Conservation (phyloP, 1,284 basidiomycete genomes). For the Ceratobasidium sp. region DNA sequence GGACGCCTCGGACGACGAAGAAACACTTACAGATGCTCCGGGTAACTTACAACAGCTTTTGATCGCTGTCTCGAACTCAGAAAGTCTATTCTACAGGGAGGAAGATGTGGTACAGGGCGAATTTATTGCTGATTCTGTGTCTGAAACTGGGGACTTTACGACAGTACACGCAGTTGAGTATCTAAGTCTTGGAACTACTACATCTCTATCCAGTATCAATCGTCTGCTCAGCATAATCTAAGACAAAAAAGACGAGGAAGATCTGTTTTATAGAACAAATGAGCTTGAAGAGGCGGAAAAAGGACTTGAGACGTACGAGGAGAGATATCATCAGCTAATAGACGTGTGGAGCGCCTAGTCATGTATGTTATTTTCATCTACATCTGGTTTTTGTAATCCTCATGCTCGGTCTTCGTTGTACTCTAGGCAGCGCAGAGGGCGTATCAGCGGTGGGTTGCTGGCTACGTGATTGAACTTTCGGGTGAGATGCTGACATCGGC, state of each 20-base stretch:
- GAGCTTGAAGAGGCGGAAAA: neutral
- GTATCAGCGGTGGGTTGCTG: too few species aligned
- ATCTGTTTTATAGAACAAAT: neutral
- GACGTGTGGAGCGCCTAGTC: neutral
- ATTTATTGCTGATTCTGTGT: too few species aligned
- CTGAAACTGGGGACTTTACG: neutral
- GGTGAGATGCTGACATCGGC: neutral
- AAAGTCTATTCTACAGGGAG: neutral
- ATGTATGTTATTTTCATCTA: neutral
- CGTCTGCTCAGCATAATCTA: neutral
- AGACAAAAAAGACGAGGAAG: neutral
- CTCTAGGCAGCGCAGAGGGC: too few species aligned
- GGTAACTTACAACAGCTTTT: too few species aligned
- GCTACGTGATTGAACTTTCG: neutral
- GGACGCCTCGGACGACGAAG: too few species aligned
- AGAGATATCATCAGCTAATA: neutral
- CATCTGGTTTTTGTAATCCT: too few species aligned
- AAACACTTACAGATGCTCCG: too few species aligned
- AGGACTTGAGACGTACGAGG: neutral
- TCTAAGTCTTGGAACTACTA: too few species aligned
- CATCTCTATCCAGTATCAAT: neutral
- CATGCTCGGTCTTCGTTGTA: too few species aligned
- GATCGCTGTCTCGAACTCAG: neutral
- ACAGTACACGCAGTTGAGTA: neutral
- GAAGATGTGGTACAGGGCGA: neutral